These are phyloP conservation scores for Solanum hybrid DNA, from an alignment of 305 asterid species.

Conservation along the genomic window DNA sequence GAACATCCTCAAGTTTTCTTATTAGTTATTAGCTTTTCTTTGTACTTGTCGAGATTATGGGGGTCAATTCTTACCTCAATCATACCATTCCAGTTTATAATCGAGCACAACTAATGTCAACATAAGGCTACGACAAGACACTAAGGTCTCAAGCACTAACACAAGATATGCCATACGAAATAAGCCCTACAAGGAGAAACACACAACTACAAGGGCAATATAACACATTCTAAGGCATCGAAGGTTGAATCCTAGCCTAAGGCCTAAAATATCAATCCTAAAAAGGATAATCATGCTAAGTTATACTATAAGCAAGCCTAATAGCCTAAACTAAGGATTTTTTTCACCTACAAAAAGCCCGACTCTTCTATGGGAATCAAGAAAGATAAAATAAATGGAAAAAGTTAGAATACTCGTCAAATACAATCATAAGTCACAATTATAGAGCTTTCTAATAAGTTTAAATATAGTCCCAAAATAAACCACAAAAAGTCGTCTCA, in stretches of 20 bases:
- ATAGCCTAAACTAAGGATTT: background rate
- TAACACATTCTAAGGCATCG: background rate
- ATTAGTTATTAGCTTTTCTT: background rate
- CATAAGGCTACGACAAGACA: background rate
- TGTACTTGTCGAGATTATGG: background rate
- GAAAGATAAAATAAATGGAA: background rate
- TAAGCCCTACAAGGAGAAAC: background rate
- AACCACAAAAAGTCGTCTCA: background rate
- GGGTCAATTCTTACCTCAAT: background rate
- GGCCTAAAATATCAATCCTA: background rate
- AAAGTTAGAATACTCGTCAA: background rate
- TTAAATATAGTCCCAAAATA: background rate
- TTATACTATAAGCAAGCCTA: background rate
- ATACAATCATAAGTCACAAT: background rate
- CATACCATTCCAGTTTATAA: background rate
- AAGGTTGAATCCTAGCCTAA: background rate
- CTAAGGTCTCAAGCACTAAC: background rate
- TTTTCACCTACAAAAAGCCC: background rate
- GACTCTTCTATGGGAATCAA: background rate
- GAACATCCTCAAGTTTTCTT: background rate
- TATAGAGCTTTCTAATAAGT: background rate
- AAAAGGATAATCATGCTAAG: background rate
- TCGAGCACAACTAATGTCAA: background rate
- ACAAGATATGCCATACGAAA: background rate
- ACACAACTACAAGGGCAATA: background rate